Base-by-base conservation (phyloP, 2,329 filamentous ascomycete species). In the Aotearoamyces nothofagi region DNA sequence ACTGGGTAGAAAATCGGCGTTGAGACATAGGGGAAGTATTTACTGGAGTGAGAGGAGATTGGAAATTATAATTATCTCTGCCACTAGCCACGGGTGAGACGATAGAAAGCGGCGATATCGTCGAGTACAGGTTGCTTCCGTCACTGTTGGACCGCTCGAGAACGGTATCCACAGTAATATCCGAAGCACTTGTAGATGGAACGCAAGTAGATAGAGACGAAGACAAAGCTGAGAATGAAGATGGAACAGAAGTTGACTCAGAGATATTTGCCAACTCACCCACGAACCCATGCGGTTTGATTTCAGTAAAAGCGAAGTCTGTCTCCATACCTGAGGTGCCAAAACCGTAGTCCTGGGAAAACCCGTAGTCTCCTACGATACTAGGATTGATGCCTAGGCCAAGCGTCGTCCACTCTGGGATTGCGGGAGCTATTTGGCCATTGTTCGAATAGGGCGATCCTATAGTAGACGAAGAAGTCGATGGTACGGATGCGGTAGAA, bases 271-370 rank as follows among this genome's bases (percentile, higher is more conserved):
- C 34, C 44, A 33, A 58, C 55, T 58, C 49, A 60, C 56, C 56
- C 49, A 58, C 56, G 50, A 53, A 58, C 39, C 44, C 47, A 42
- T 53, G 51, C 13, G 53, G 42, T 35, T 59, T 52, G 35, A 56
- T 52, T 17, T 51, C 46, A 14, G 52, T 33, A 39, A 46, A 41
- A 41, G 39, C 40, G 33, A 50, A 49, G 14, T 51, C 46, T 15
- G 16, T 17, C 38, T 51, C 47, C 44, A 49, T 46, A 48, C 47
- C 45, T 44, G 45, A 43, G 43, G 25, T 9, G 16, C 35, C 34
- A 36, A 46, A 51, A 13, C 47, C 45, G 37, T 41, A 43, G 16
- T 41, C 36, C 5, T 40, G 35, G 22, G 31, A 30, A 27, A 37
- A 46, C 26, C 34, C 35, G 24, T 46, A 43, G 29, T 45, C 47